Conservation (phyloP, 1,284 basidiomycete species). For the Cystobasidium pallidum region DNA sequence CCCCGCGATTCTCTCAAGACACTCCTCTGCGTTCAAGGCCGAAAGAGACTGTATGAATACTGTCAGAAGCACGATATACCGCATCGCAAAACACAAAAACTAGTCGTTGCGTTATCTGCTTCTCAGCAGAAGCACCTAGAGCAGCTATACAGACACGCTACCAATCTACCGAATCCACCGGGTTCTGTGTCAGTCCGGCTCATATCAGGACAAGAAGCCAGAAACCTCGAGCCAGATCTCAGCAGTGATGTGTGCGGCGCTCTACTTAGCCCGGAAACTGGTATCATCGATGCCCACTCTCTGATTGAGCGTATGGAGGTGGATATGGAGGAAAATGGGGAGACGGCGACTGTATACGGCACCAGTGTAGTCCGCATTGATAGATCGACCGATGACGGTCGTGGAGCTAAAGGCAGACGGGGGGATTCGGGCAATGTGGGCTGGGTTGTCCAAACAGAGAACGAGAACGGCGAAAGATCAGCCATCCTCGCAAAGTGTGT, state of each 20-base stretch:
- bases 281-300: conserved; percentile 85
- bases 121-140: conserved; percentile 71
- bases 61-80: conserved; percentile 71
- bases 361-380: conserved; percentile 90
- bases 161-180: conserved; percentile 30
- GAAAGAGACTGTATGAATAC: conserved; percentile 78
- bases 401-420: conserved; percentile 50
- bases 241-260: conserved; percentile 71
- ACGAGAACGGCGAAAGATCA: conserved; percentile 60
- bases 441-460: conserved; percentile 63
- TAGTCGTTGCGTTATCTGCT: conserved; percentile 73
- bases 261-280: conserved; percentile 81
- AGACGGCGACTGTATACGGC: conserved; percentile 75
- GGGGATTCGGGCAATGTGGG: conserved; percentile 55
- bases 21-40: conserved; percentile 79
- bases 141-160: conserved; percentile 66
- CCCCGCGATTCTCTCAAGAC: conserved; percentile 85
- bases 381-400: conserved; percentile 55
- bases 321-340: conserved; percentile 72
- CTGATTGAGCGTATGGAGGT: conserved; percentile 53
- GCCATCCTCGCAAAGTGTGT: conserved; percentile 80
- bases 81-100: conserved; percentile 77
- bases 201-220: conserved; percentile 72
- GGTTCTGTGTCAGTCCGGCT: conserved; percentile 66
- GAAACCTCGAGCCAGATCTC: conserved; percentile 78